Percentiles rank a stretch among this genome's conserved stretches.
phyloP scores from a whole-genome alignment of 2,329 filamentous ascomycete species.

The Colletotrichum camelliae region DNA sequence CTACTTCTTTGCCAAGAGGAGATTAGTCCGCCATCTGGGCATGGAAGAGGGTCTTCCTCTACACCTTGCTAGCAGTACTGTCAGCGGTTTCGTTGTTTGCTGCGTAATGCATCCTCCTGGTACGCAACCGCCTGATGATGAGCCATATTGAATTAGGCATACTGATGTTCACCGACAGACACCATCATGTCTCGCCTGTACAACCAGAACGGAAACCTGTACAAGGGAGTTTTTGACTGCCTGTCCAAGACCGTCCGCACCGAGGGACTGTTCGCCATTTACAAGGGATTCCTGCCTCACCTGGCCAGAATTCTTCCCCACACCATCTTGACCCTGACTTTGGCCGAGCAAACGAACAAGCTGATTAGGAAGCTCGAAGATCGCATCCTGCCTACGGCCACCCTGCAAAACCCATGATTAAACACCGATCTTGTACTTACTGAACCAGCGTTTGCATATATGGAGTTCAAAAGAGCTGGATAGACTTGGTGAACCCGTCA shows the following conservation, averaged over 20 bases:
- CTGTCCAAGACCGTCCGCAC: conserved; percentile 88
- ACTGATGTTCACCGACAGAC: conserved; percentile 53
- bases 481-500: background rate
- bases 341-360: conserved; percentile 98
- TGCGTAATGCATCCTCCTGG: conserved; percentile 97
- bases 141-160: background rate
- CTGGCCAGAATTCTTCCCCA: conserved; percentile 93
- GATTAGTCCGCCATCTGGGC: conserved; percentile 79
- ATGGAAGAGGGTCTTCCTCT: conserved; percentile 91
- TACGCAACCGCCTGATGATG: conserved; percentile 42
- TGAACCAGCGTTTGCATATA: conserved; percentile 20
- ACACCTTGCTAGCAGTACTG: conserved; percentile 87
- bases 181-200: conserved; percentile 99
- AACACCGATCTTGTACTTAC: conserved; percentile 1
- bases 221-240: conserved; percentile 91
- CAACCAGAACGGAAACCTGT: conserved; percentile 98
- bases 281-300: conserved; percentile 97
- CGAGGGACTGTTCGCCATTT: conserved; percentile 90
- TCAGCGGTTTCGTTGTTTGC: conserved; percentile 95
- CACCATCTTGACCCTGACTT: conserved; percentile 88
- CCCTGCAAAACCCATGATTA: conserved; percentile 34
- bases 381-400: conserved; percentile 51
- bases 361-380: conserved; percentile 80
- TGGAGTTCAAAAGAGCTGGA: conserved; percentile 18
- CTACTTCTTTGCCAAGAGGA: conserved; percentile 96